Conservation (phyloP, 768 basidiomycete genomes). For the Obba rivulosa region DNA sequence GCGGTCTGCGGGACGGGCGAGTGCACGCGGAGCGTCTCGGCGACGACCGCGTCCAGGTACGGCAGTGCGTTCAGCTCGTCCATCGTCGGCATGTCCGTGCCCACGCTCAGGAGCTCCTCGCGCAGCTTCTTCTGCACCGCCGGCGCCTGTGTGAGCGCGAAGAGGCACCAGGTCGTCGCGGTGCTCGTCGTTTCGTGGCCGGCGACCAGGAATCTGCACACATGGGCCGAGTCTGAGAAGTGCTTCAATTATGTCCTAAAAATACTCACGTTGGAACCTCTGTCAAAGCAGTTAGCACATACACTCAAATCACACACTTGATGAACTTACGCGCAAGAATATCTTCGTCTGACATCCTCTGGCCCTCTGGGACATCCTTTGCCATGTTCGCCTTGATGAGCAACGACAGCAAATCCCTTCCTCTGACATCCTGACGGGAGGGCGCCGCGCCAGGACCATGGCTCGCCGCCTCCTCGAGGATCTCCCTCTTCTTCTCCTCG, state of each 20-base stretch:
- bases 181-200: conserved; percentile 40
- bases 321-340: conserved; percentile 47
- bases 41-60: conserved; percentile 63
- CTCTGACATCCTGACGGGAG: conserved; percentile 27
- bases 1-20: conserved; percentile 44
- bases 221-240: neutral
- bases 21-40: conserved; percentile 55
- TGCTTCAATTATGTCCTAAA: neutral
- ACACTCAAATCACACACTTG: neutral
- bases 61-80: conserved; percentile 61
- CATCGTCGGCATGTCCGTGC: conserved; percentile 50
- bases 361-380: conserved; percentile 48
- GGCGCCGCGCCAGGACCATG: conserved; percentile 24
- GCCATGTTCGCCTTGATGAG: conserved; percentile 63
- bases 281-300: neutral
- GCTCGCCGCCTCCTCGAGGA: conserved; percentile 24
- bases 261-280: conserved; percentile 20
- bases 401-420: conserved; percentile 54
- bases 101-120: conserved; percentile 35
- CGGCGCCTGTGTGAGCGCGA: conserved; percentile 32
- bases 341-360: conserved; percentile 57
- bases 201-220: conserved; percentile 23
- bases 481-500: conserved; percentile 28
- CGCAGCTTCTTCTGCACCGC: conserved; percentile 33
- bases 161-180: conserved; percentile 32